These are phyloP conservation scores for Nevesoporus exiguus DNA, from an alignment of 768 basidiomycete genomes.

Conservation along the genomic window DNA sequence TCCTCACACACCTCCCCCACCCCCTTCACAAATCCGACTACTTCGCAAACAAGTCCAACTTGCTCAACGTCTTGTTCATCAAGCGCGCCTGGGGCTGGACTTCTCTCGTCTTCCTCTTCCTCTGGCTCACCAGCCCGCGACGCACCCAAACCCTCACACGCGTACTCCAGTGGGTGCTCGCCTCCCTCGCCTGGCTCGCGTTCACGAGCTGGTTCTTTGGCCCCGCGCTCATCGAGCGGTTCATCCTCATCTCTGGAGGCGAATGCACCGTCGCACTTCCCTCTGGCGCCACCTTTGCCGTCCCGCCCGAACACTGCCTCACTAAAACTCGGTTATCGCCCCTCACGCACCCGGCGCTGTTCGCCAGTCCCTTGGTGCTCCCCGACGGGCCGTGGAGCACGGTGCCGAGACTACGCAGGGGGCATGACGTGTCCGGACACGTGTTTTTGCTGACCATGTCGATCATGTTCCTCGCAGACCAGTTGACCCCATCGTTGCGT, in stretches of 20 bases:
- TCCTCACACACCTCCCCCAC: slow-evolving; percentile 66
- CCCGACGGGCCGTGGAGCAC: slow-evolving; percentile 42
- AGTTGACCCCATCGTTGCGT: slow-evolving; percentile 57
- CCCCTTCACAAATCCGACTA: slow-evolving; percentile 59
- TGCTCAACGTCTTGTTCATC: slow-evolving; percentile 82
- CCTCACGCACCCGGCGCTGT: slow-evolving; percentile 60
- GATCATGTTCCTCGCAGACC: slow-evolving; percentile 73
- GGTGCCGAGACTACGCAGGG: slow-evolving; percentile 64
- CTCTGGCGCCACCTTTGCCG: slow-evolving; percentile 45
- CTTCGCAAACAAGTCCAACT: slow-evolving; percentile 79
- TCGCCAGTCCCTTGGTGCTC: slow-evolving; percentile 40
- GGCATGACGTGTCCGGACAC: slow-evolving; percentile 94
- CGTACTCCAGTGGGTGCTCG: slow-evolving; percentile 51
- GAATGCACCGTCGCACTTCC: slow-evolving; percentile 70
- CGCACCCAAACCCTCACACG: slow-evolving; percentile 40
- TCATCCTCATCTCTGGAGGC: slow-evolving; percentile 65
- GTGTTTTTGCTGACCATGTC: slow-evolving; percentile 85
- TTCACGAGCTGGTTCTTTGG: slow-evolving; percentile 91
- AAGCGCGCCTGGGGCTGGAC: slow-evolving; percentile 95
- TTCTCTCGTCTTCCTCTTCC: slow-evolving; percentile 55
- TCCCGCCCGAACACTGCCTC: slow-evolving; percentile 60
- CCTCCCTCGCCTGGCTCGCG: slow-evolving; percentile 64
- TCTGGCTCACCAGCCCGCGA: slow-evolving; percentile 56
- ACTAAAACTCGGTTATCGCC: slow-evolving; percentile 50
- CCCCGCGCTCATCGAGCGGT: slow-evolving; percentile 66